Evolutionary conservation across 331 rosid species (phyloP), one percentile per base, ranked within the genome.

Genomic region (Telfairia occidentalis): DNA sequence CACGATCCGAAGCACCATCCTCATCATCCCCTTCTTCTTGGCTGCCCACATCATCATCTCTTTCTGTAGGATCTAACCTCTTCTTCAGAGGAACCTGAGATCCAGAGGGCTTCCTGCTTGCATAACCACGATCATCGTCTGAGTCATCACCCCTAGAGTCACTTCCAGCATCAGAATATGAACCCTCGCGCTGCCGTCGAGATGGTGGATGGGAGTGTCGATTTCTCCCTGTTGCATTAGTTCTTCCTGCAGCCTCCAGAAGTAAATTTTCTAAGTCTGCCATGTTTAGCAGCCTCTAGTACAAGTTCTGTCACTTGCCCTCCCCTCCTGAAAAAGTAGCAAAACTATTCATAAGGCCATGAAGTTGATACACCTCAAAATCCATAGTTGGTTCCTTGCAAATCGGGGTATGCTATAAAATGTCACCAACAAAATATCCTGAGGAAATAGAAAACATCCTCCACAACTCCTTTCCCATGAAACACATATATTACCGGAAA

Each of bases 201-300:
- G 92, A 88, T 60, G 86, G 55, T 7, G 87, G 84, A 67, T 45
- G 80, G 35, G 97, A 83, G 69, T 90, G 89, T 23, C 86, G 75
- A 77, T 82, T 89, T 79, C 90, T 88, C 71, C 89, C 92, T 0
- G 81, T 73, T 7, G 89, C 69, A 70, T 87, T 87, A 50, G 97
- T 88, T 80, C 98, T 85, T 60, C 98, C 98, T 0, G 98, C 98
- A 76, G 98, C 98, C 83, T 95, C 98, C 84, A 91, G 79, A 37
- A 95, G 92, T 83, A 86, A 80, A 77, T 86, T 83, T 61, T 95
- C 98, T 55, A 95, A 78, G 54, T 95, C 96, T 7, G 92, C 96
- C 98, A 95, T 95, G 19, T 46, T 76, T 35, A 42, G 18, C 54
- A 23, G 26, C 26, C 11, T n/a, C 34, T 53, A 15, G 7, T 28